Base-by-base conservation (phyloP, 1,139 yeast species). In the Yamadazyma diddensiae region DNA sequence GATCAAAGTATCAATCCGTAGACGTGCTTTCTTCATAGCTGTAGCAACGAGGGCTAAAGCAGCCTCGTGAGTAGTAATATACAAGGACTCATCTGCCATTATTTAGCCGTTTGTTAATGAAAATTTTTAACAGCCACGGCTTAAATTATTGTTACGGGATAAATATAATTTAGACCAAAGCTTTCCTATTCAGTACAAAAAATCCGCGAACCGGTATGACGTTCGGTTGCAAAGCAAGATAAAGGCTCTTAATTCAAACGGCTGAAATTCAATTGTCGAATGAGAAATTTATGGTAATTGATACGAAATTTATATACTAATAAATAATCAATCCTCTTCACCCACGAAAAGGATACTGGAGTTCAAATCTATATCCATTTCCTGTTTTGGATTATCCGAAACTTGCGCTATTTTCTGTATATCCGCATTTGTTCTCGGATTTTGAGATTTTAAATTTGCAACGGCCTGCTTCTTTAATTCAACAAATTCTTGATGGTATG, bases 31-130 rank as follows among this genome's bases (percentile, higher is more conserved):
- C 52, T 83, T 83, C 92, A 82, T 83, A 2, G 86, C 70, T 0
- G 92, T 83, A 6, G 94, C 94, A 20, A 83, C 88, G 30, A 82
- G 82, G 0, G 92, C 92, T 32, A 83, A 55, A 1, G 92, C 92
- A 1, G 92, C 79, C 46, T 83, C 94, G 53, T 82, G 78, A 7
- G 90, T 84, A 5, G 87, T 77, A 33, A 81, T 66, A 50, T 81
- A 82, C 45, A 66, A 58, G 7, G 77, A 62, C 41, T 79, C 84
- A 41, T 65, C 71, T 73, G 42, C 34, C 49, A 45, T n/a, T n/a
- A n/a, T n/a, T n/a, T n/a, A n/a, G n/a, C n/a, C n/a, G n/a, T n/a
- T n/a, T n/a, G n/a, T n/a, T n/a, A n/a, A n/a, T n/a, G n/a, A n/a
- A n/a, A n/a, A n/a, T n/a, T n/a, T n/a, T n/a, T n/a, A n/a, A n/a